Evolutionary conservation across 2,329 filamentous ascomycete species (phyloP), one percentile per base, ranked within the genome.

Genomic region (Pseudocercospora pini-densiflorae): DNA sequence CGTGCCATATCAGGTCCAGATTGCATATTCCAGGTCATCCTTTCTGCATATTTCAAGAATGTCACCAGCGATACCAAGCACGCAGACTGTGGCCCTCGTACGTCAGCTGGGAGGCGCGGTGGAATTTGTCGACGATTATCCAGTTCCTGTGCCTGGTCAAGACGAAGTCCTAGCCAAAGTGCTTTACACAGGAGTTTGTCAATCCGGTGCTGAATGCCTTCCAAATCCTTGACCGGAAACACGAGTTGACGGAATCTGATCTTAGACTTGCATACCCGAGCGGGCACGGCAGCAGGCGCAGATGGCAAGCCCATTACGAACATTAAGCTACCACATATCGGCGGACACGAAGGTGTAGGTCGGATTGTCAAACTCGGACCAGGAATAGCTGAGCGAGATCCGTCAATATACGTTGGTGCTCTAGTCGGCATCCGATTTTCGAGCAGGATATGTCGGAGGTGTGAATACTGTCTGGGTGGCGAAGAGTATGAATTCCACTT

Each of bases 101-200:
- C 77, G 71, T 19, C 68, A 76, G 24, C 76, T 82, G 2, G 80
- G 80, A 16, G 79, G 78, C 8, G 70, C 74, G 6, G 79, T 82
- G 24, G 77, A 81, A 57, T 80, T 81, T 65, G 74, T 77, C 43
- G 71, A 77, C 33, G 75, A 79, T 59, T 82, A 83, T 61, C 81
- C 81, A 6, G 81, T 83, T 14, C 77, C 78, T 27, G 72, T 64
- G 2, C 79, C 79, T 0, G 74, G 77, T 4, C 70, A 74, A 23
- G 79, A 82, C 58, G 81, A 83, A 73, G 79, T 83, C 14, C 70
- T 82, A 10, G 81, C 81, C 27, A 80, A 82, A 62, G 79, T 83
- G 1, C 76, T 83, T 29, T 83, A 82, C 65, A 80, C 76, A 0
- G 81, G 81, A 1, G 80, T 83, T 29, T 83, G 81, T 53, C 81